Base-by-base conservation (phyloP, 2,329 filamentous ascomycete genomes). In the Fusarium haematococcum region DNA sequence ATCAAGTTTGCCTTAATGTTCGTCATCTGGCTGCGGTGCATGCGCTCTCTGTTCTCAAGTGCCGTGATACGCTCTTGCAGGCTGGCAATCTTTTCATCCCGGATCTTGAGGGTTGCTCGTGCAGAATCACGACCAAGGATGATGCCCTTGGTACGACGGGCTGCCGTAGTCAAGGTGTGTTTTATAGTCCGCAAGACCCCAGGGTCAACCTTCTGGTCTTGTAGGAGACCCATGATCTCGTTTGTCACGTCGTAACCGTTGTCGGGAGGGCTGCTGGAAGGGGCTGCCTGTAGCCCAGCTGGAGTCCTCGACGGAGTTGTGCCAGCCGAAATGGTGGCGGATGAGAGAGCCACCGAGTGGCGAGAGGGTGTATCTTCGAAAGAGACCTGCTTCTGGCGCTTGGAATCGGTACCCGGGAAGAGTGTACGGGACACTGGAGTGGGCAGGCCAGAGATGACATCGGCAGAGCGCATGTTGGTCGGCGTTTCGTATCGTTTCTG, bases 121-220 rank as follows among this genome's bases (percentile, higher is more conserved):
- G 89, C 87, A 8, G 92, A 88, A 69, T 96, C 93, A 3, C 93
- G 85, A 1, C 92, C 92, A 70, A 88, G 88, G 43, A 86, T 85
- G 23, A 93, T 85, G 0, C 93, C 93, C 76, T 88, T 89, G 0
- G 87, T 86, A 61, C 86, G 87, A 61, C 91, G 82, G 18, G 89
- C 88, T 73, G 93, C 87, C 52, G 83, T 88, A 39, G 87, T 85
- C 35, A 94, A 83, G 9, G 89, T 75, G 27, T 74, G 68, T 1
- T 81, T 80, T 2, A 92, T 80, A 25, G 79, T 81, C 2, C 74
- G 67, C 6, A 84, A 80, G 1, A 84, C 82, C 0, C 77, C 68
- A 2, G 80, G 77, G 25, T 84, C 81, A 18, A 91, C 71, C 10
- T 81, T 77, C 65, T 86, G 83, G 48, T 80, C 82, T 16, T 81